These are phyloP conservation scores for Rhynchospora tenuis DNA, from an alignment of 176 grass and related monocot species.

Conservation along the genomic window DNA sequence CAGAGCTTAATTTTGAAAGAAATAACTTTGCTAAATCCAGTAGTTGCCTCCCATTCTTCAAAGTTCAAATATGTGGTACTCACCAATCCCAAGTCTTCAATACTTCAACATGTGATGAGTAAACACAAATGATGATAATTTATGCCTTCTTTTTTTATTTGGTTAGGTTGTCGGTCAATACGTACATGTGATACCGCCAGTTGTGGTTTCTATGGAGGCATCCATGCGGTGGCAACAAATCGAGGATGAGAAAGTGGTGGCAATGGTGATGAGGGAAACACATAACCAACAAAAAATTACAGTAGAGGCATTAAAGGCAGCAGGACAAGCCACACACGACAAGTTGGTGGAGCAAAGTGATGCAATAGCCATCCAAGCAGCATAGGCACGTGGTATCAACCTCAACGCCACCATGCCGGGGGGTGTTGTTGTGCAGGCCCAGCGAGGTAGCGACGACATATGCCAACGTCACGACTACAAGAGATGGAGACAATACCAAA, in stretches of 20 bases:
- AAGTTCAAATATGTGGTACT: too few relatives aligned
- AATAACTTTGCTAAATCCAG: too few relatives aligned
- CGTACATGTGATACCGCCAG: neutral
- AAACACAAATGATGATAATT: neutral
- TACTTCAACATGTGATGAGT: neutral
- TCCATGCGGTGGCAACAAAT: neutral
- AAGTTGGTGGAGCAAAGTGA: conserved; percentile 42
- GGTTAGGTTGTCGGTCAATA: conserved; percentile 19
- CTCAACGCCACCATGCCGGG: conserved; percentile 8
- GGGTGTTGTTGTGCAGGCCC: conserved; percentile 27
- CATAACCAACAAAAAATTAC: neutral
- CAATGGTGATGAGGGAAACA: neutral
- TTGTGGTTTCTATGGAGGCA: neutral
- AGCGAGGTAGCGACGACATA: conserved; percentile 33
- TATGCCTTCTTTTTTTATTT: neutral
- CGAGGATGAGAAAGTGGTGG: neutral
- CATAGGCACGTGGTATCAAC: conserved; percentile 39
- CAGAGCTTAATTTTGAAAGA: too few relatives aligned
- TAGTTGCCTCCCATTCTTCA: too few relatives aligned
- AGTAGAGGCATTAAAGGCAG: conserved; percentile 32
- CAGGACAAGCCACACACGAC: neutral
- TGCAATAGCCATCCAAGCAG: conserved; percentile 49
- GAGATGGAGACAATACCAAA: conserved; percentile 37
- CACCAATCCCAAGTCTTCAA: neutral
- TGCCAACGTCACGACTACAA: conserved; percentile 23